Percentiles rank a stretch among this genome's conserved stretches.
phyloP scores from a whole-genome alignment of 2,329 filamentous ascomycete genomes.

The Colletotrichum cereale region DNA sequence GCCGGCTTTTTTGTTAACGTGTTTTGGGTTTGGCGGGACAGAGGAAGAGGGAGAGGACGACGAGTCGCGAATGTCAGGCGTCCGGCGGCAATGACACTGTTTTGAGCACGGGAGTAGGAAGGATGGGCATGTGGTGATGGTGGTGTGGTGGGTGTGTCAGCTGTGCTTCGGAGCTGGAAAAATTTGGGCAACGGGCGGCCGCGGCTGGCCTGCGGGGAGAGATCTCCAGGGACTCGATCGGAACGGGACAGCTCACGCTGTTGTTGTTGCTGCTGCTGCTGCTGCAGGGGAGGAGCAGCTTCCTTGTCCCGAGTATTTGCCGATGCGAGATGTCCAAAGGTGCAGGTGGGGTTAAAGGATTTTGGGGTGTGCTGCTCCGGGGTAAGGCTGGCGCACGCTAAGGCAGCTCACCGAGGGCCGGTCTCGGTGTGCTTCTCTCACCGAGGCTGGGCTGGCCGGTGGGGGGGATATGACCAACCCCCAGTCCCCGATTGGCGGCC shows the following conservation, averaged over 20 bases:
- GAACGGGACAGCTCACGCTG: conserved; percentile 15
- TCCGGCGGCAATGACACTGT: conserved; percentile 27
- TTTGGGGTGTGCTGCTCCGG: not conserved
- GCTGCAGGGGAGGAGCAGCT: conserved; percentile 1
- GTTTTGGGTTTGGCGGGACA: not conserved
- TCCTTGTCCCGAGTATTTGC: conserved; percentile 35
- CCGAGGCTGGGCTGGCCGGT: not conserved
- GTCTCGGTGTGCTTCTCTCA: conserved; percentile 17
- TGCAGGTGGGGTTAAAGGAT: conserved; percentile 13
- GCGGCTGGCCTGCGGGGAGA: conserved; percentile 20
- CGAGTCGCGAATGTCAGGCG: conserved; percentile 10
- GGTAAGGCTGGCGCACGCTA: conserved; percentile 6
- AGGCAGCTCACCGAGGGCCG: not conserved
- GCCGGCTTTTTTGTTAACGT: not conserved
- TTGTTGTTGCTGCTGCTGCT: too few species aligned
- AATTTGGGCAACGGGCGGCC: conserved; percentile 20
- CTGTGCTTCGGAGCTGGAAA: conserved; percentile 36
- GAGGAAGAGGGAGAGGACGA: not conserved
- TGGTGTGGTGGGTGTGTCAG: conserved; percentile 39
- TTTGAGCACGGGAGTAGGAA: conserved; percentile 27
- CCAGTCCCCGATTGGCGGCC: conserved; percentile 25
- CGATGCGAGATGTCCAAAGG: conserved; percentile 2
- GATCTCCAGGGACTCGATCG: conserved; percentile 25
- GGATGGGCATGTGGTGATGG: conserved; percentile 36
- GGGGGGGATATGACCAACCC: conserved; percentile 24